Base-by-base conservation (phyloP, 2,329 filamentous ascomycete species). In the Aquanectria penicillioides region DNA sequence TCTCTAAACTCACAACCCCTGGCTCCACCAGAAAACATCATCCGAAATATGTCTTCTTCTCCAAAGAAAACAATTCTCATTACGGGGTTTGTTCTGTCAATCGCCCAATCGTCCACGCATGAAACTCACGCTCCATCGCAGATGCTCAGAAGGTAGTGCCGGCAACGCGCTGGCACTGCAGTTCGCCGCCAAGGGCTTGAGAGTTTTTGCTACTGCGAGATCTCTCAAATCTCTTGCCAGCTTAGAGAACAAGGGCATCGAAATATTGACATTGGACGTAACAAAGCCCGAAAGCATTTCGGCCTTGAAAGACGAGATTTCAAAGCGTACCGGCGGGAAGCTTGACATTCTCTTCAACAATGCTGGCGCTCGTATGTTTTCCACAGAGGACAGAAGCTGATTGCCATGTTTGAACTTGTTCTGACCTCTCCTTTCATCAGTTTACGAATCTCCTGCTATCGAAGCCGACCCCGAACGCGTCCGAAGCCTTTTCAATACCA, bases 261-360 rank as follows among this genome's bases (percentile, higher is more conserved):
- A 62, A 31, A 36, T 36, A 15, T 22, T 62, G 13, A 25, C 37
- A 2, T 51, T 62, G 12, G 60, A 62, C 6, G 60, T 62, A 17
- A 63, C 61, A 7, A 15, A 40, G 6, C 34, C 52, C 10, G 38
- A 63, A n/a, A 61, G 61, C 33, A 63, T 63, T 33, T 11, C 57
- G 9, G 15, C 31, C 23, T 38, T 63, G 4, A 54, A 52, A 33
- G 22, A 18, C 8, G 53, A 61, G 18, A 58, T 63, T 9, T 9
- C 49, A 4, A 47, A 33, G 9, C 49, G 40, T 5, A 55, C 61
- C 25, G 57, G 22, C 12, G 61, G 57, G 9, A 46, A 49, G 18
- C 20, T 63, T 6, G 52, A 63, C n/a, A 31, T 63, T 12, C 26
- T 63, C 3, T 63, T 63, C 15, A 61, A 63, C 25, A 63, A 63